Percentiles rank a stretch among this genome's conserved stretches.
Evolutionary conservation across 2,329 filamentous ascomycete genomes (phyloP).

Genomic region (Fusarium gaditjirri): DNA sequence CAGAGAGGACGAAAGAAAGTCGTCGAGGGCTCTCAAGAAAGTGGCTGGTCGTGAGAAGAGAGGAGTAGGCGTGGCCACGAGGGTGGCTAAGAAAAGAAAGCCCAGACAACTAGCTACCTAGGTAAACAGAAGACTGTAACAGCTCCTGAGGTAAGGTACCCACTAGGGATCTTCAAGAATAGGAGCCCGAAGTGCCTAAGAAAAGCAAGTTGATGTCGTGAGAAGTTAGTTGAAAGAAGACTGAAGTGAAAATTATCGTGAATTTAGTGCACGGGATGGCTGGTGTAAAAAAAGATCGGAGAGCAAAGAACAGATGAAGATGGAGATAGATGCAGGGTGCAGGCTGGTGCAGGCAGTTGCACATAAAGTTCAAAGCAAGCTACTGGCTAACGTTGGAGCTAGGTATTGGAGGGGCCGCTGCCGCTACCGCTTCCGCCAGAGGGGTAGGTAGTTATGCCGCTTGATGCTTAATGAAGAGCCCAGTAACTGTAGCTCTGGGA

Average conservation of each 20-base stretch:
- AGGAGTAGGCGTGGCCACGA: constrained; percentile 7
- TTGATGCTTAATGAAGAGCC: not conserved
- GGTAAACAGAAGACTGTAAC: not conserved
- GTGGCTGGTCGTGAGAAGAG: constrained; percentile 32
- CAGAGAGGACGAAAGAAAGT: constrained; percentile 7
- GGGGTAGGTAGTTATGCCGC: constrained; percentile 18
- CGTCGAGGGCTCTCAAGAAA: constrained; percentile 8
- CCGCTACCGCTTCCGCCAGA: not conserved
- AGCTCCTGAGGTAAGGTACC: constrained; percentile 17
- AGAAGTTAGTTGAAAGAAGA: not conserved
- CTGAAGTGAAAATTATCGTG: not conserved
- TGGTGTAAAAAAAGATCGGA: constrained; percentile 18
- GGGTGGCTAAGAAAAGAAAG: constrained; percentile 10
- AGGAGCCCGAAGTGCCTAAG: not conserved
- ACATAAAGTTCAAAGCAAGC: constrained; percentile 13
- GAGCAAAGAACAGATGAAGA: constrained; percentile 21
- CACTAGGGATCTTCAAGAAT: not conserved
- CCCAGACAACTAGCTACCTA: constrained; percentile 7
- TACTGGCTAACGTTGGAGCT: constrained; percentile 23
- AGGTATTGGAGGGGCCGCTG: constrained; percentile 18
- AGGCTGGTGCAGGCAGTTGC: constrained; percentile 15
- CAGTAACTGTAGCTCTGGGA: not conserved
- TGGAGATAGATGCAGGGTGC: constrained; percentile 25
- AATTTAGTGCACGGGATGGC: constrained; percentile 22
- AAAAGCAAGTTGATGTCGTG: not conserved